Base-by-base conservation (phyloP, 208 protist species). In the Strigomonas culicis region DNA sequence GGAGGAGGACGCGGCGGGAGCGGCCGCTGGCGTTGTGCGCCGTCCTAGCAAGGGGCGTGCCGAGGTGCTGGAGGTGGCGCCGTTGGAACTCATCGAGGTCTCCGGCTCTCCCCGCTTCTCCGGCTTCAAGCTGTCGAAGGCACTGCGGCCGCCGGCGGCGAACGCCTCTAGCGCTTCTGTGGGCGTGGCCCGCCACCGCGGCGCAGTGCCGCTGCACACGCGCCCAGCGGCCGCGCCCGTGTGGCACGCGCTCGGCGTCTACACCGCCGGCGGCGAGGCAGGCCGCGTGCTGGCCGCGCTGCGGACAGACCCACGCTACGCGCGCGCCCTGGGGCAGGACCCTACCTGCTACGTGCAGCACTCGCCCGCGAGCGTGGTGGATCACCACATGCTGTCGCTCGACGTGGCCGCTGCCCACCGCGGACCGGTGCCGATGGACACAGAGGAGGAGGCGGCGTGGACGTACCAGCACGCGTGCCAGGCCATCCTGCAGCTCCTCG, bases 401-500 rank as follows among this genome's bases (percentile, higher is more conserved):
- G 8, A 6, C 11, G 32, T 15, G 11, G 32, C 52, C 4, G 4
- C 11, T 30, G 52, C 11, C 30, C n/a, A 61, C 30, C 8, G 13
- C 8, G 13, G 57, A 11, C 13, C 57, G 7, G 36, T 46, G 30
- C 27, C 30, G 13, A 17, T 7, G 30, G 57, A 32, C 4, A 24
- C 2, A 3, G 47, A 34, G 17, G 30, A 21, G 4, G 24, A 34
- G 17, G 34, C 19, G 17, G 32, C 22, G 25, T 13, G 32, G 32
- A 39, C 32, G 32, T 39, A 39, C 10, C 32, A 6, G 6, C 39
- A 27, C 13, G 32, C 4, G 41, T 78, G 68, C 50, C 6, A 50
- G 3, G 24, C 43, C 13, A 27, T 72, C 11, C 63, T 85, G 24
- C 50, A 52, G 19, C 49, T 31, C 22, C 63, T 88, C 8, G 78